Evolutionary conservation across 164 flowering plant genomes (phyloP), one percentile per base, ranked within the genome.

Genomic region (Nelumbo lutea): DNA sequence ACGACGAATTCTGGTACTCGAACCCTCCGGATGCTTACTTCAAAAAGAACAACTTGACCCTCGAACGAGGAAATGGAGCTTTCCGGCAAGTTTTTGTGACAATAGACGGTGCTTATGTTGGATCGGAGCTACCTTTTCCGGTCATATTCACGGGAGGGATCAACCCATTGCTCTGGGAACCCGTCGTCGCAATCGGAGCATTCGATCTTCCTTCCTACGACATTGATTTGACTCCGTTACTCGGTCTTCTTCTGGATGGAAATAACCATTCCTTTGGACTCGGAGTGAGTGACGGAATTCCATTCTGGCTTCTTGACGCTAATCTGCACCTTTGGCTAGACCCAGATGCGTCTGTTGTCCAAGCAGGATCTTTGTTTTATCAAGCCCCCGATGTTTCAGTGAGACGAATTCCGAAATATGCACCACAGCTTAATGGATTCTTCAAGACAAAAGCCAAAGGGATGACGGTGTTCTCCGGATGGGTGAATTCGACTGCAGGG

Each of bases 1-100:
- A 87, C 72, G 97, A 91, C 59, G 97, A 91, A 81, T 91, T 90
- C 58, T 94, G 98, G 98, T 94, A 90, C 79, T 83, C 90, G 5
- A 93, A 93, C 63, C 95, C 93, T 2, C 90, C 97, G 0, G 75
- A 83, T 76, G 47, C 81, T 0, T 93, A 93, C 76, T 75, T 90
- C n/a, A 64, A 43, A 45, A 38, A 6, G 76, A 94, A 94, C 71
- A 75, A 85, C 76, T 65, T 91, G 72, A 73, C 78, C 1, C 80
- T 84, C 0, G 67, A 65, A 14, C 80, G 91, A 5, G 96, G 90
- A 4, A 83, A 86, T 73, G 95, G 96, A 10, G 84, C 91, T 6
- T 88, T 81, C 68, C 78, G 97, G 6, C 89, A 91, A 76, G 88
- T 93, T 59, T 75, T 75, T 45, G 83, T 78, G 44, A 81, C 78